A percentile compares a stretch with the other conserved stretches of the same genome.
Conservation (phyloP, 2,329 filamentous ascomycete species). For the Scolecobasidium constrictum region DNA sequence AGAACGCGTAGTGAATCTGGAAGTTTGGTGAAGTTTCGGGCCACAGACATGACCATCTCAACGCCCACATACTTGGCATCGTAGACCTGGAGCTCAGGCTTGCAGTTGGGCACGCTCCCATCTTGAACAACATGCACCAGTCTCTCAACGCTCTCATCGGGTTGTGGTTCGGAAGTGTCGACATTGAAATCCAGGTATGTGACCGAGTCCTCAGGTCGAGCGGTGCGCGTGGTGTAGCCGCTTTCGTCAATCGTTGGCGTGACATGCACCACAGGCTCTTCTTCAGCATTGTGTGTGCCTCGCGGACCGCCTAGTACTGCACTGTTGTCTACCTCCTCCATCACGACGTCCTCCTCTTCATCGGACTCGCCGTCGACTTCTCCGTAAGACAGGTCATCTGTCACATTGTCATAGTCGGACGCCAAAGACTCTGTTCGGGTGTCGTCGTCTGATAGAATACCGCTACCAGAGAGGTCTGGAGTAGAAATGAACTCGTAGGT, state of each 20-base stretch:
- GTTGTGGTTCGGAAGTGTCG: neutral
- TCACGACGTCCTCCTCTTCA: slow-evolving; percentile 18
- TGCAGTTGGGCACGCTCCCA: neutral
- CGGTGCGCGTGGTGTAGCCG: slow-evolving; percentile 4
- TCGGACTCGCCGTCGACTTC: slow-evolving; percentile 18
- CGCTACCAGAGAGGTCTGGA: neutral
- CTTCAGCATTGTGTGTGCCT: slow-evolving; percentile 1
- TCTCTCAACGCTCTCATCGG: neutral
- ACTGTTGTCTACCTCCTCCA: slow-evolving; percentile 14
- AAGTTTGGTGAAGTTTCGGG: neutral
- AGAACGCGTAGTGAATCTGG: neutral
- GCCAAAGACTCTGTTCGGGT: slow-evolving; percentile 25
- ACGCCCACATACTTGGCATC: slow-evolving; percentile 4
- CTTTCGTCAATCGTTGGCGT: slow-evolving; percentile 4
- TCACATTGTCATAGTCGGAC: slow-evolving; percentile 21
- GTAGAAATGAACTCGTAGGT: slow-evolving; percentile 3
- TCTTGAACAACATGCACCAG: slow-evolving; percentile 4
- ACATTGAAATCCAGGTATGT: slow-evolving; percentile 2
- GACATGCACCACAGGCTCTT: neutral
- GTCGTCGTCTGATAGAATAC: slow-evolving; percentile 22
- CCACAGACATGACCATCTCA: neutral
- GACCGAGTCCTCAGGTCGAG: neutral
- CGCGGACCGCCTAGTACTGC: slow-evolving; percentile 11
- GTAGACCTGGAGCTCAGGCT: slow-evolving; percentile 4
- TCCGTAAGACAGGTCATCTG: slow-evolving; percentile 22